Percentiles rank a stretch among this genome's conserved stretches.
Conservation (phyloP, 805 yeast genomes). For the Komagataella pastoris region DNA sequence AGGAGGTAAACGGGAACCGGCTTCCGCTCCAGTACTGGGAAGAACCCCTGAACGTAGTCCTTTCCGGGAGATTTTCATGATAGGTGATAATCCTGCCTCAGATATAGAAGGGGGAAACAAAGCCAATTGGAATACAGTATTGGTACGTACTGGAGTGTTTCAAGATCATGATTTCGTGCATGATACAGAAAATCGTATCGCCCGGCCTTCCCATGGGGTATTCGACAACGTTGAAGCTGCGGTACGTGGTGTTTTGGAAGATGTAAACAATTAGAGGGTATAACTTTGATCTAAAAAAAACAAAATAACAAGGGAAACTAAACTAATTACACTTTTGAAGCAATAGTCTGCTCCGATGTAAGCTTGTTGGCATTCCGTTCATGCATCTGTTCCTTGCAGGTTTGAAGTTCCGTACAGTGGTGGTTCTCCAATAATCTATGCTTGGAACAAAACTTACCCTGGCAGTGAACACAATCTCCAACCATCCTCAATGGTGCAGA, state of each 20-base stretch:
- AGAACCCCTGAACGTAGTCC: conserved; percentile 24
- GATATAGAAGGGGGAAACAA: conserved; percentile 84
- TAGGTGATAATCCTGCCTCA: conserved; percentile 92
- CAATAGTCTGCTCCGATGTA: conserved; percentile 74
- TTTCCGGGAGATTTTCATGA: conserved; percentile 72
- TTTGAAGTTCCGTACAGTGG: conserved; percentile 61
- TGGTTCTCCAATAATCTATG: conserved; percentile 84
- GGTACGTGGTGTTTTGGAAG: conserved; percentile 17
- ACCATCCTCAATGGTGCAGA: conserved; percentile 54
- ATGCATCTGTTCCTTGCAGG: conserved; percentile 72
- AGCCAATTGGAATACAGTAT: conserved; percentile 80
- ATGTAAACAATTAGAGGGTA: neutral
- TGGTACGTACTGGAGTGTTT: conserved; percentile 84
- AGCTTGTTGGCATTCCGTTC: conserved; percentile 75
- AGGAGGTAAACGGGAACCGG: conserved; percentile 6
- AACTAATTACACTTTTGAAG: conserved; percentile 42
- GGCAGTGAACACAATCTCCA: conserved; percentile 78
- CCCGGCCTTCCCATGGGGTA: conserved; percentile 35
- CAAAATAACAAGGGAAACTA: neutral
- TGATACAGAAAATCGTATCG: conserved; percentile 8
- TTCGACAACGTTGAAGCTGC: conserved; percentile 34
- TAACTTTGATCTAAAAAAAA: neutral
- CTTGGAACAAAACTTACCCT: conserved; percentile 75
- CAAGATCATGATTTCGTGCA: conserved; percentile 33
- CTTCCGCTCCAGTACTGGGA: conserved; percentile 29